Evolutionary conservation across 176 grass and related monocot species (phyloP), one percentile per base, ranked within the genome.

Genomic region (barley (Hordeum vulgare)): DNA sequence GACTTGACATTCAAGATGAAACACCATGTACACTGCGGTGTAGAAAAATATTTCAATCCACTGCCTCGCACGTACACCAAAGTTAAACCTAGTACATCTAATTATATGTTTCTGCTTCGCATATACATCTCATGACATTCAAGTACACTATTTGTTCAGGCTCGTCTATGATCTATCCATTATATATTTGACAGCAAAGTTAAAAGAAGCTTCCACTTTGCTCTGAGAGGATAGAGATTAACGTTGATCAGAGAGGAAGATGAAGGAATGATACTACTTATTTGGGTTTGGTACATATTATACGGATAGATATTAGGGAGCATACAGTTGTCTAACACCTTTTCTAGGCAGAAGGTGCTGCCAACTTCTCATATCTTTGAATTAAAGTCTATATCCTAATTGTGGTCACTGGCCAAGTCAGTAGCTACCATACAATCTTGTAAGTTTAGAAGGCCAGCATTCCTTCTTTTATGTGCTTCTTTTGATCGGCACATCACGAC

Each of bases 401-500:
- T 21, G 41, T 51, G 42, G 44, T 26, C 25, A 12, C 44, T 74
- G 44, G 8, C 14, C 14, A 21, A 15, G 8, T 31, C 71, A 74
- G 44, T 74, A 31, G 26, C 41, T 49, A 31, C 44, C 44, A 74
- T 51, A 73, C 42, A 49, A 74, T 74, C 2, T 51, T 74, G 41
- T 74, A 74, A 29, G 42, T 29, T 49, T 2, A 33, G 4, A 33
- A 33, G 31, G 31, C n/a, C n/a, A n/a, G n/a, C n/a, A n/a, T n/a
- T n/a, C n/a, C n/a, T n/a, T n/a, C n/a, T n/a, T n/a, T n/a, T n/a
- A 25, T 17, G 26, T 37, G 34, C 8, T 63, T 72, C 35, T 20
- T 84, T 74, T 80, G 7, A 80, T 71, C 7, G 14, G 25, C 41
- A 80, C 41, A 81, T 68, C 78, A 68, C 18, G 29, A 25, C 68